These are phyloP conservation scores for Naganishia antarctica DNA, from an alignment of 768 basidiomycete species.

Conservation along the genomic window DNA sequence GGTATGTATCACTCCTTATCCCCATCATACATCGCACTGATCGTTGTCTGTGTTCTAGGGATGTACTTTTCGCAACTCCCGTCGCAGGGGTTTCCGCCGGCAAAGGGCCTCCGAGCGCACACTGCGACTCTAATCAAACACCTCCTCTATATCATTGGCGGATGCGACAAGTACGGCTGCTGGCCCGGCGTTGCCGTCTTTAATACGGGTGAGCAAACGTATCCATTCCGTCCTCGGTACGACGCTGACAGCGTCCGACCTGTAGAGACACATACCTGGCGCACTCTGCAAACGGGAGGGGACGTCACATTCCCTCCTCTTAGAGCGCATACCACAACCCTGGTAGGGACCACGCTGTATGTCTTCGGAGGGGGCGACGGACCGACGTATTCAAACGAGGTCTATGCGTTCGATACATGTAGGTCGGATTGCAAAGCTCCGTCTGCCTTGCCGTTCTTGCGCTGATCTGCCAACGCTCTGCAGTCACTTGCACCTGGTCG, in stretches of 20 bases:
- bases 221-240: no score
- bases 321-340: slow-evolving; percentile 80
- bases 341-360: slow-evolving; percentile 66
- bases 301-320: slow-evolving; percentile 74
- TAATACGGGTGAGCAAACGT: slow-evolving; percentile 72
- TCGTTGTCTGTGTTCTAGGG: not conserved
- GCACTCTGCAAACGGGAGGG: slow-evolving; percentile 69
- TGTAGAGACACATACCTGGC: slow-evolving; percentile 84
- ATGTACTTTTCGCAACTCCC: slow-evolving; percentile 45
- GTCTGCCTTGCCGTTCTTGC: not conserved
- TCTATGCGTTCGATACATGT: slow-evolving; percentile 76
- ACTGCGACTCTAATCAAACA: slow-evolving; percentile 77
- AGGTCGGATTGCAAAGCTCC: slow-evolving; percentile 42
- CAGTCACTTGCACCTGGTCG: slow-evolving; percentile 47
- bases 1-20: not conserved
- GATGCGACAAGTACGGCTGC: slow-evolving; percentile 73
- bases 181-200: slow-evolving; percentile 76
- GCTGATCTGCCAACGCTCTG: not conserved
- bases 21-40: not conserved
- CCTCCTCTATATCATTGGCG: slow-evolving; percentile 80
- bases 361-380: slow-evolving; percentile 85
- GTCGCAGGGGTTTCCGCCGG: slow-evolving; percentile 35
- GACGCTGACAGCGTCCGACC: no score
- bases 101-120: slow-evolving; percentile 63
- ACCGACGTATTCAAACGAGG: slow-evolving; percentile 71